Percentiles rank a stretch among this genome's conserved stretches.
Conservation (phyloP, 306 rosid genomes). For the Vigna radiata region DNA sequence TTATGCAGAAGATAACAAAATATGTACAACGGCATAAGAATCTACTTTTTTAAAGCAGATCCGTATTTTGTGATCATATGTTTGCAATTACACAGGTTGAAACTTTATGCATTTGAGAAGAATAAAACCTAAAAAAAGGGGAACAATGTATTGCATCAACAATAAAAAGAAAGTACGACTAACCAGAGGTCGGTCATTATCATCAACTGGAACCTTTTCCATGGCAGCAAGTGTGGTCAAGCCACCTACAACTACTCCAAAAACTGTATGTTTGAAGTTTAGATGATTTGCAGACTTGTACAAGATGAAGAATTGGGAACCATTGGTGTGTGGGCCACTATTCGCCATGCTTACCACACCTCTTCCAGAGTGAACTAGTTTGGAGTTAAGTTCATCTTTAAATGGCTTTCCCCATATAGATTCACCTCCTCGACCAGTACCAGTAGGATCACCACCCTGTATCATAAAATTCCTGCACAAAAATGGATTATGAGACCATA, state of each 20-base stretch:
- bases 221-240: conserved; percentile 81
- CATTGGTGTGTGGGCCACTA: conserved; percentile 97
- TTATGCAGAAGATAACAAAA: conserved; percentile 23
- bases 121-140: conserved; percentile 30
- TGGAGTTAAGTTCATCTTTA: conserved; percentile 92
- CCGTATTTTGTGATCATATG: conserved; percentile 39
- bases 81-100: conserved; percentile 37
- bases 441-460: conserved; percentile 99
- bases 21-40: conserved; percentile 35
- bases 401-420: conserved; percentile 97
- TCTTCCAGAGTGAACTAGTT: conserved; percentile 91
- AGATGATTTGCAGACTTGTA: conserved; percentile 95
- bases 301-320: conserved; percentile 94
- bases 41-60: conserved; percentile 44
- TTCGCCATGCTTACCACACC: conserved; percentile 99
- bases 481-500: conserved; percentile 26
- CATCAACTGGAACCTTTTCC: conserved; percentile 97
- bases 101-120: conserved; percentile 3
- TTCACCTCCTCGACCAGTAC: conserved; percentile 95
- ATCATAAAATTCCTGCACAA: conserved; percentile 91
- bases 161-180: conserved; percentile 43
- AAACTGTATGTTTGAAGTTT: conserved; percentile 94
- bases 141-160: conserved; percentile 33
- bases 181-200: conserved; percentile 85
- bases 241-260: conserved; percentile 94